Base-by-base conservation (phyloP, 352 stramenopile species). In the Paralagenidium karlingii region DNA sequence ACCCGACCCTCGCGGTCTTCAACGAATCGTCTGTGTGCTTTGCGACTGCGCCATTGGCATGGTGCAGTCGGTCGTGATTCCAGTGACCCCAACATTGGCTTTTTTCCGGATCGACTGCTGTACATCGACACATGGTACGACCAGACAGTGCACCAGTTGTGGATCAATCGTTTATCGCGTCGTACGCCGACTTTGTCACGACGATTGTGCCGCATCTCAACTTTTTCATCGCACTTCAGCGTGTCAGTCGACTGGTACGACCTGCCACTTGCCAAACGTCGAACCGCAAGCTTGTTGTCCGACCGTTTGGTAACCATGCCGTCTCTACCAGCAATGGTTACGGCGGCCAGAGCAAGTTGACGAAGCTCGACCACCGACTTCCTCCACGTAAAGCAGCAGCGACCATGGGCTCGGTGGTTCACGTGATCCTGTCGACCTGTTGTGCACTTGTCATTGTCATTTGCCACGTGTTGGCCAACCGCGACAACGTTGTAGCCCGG, bases 71-170 rank as follows among this genome's bases (percentile, higher is more conserved):
- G n/a, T n/a, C n/a, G n/a, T n/a, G n/a, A n/a, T n/a, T n/a, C n/a
- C n/a, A n/a, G n/a, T n/a, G n/a, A n/a, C n/a, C n/a, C n/a, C n/a
- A n/a, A n/a, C n/a, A n/a, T n/a, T n/a, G n/a, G n/a, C n/a, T n/a
- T n/a, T n/a, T n/a, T n/a, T n/a, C n/a, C n/a, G n/a, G n/a, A n/a
- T n/a, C n/a, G n/a, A n/a, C n/a, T n/a, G n/a, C n/a, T n/a, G n/a
- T 36, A 36, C 13, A 36, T 22, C 31, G 31, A 36, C 31, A 18
- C 58, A 13, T 64, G 55, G 51, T 33, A 49, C 2, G 50, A 47
- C 8, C 42, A 48, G 29, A 43, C 43, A 15, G 11, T 60, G 2
- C 57, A 60, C 18, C 50, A 63, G 28, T 34, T n/a, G n/a, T 60
- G 31, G 43, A 49, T 16, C 47, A 60, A 26, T 31, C 58, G 2